Base-by-base conservation (phyloP, 768 basidiomycete species). In the Ramaria sp. region DNA sequence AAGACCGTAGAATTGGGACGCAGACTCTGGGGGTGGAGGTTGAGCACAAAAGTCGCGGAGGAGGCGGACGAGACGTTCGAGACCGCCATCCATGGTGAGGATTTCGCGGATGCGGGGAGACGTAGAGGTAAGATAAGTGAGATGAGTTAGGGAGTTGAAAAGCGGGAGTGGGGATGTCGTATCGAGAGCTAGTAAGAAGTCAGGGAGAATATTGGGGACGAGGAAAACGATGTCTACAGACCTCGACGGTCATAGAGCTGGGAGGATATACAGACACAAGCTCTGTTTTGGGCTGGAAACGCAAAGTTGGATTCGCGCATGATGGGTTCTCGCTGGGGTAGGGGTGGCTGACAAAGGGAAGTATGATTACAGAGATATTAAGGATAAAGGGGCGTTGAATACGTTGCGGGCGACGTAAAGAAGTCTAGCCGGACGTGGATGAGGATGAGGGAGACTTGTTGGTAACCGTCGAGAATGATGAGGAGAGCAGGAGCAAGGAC, bases 101-200 rank as follows among this genome's bases (percentile, higher is more conserved):
- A 96, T 97, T 70, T 99, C 96, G 56, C 95, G 85, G 70, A 99
- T 98, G 52, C 93, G 83, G 1, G 96, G 94, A 0, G 94, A 96
- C 5, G 96, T 97, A 0, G 91, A 92, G 7, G 95, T 98, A 59
- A 99, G 85, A 70, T 96, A 94, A 48, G 88, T 88, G 54, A 97
- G 85, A 71, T 96, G 92, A 28, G 89, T 92, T 50, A 97, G 82
- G 38, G 94, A 97, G 72, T 96, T 96, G 73, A 94, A 83, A 39
- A 92, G 73, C 15, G 84, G 87, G 41, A 82, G 71, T 15, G 78
- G 73, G 0, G 78, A 77, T 48, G 74, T 73, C 36, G 78, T 78
- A 64, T 77, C 73, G 60, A 78, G 72, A 32, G 75, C 77, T 76
- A 59, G 42, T 36, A 43, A 39, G n/a, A 27, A 10, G n/a, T 58